phyloP scores from a whole-genome alignment of 345 rosid species.

The Ceriops tagal region DNA sequence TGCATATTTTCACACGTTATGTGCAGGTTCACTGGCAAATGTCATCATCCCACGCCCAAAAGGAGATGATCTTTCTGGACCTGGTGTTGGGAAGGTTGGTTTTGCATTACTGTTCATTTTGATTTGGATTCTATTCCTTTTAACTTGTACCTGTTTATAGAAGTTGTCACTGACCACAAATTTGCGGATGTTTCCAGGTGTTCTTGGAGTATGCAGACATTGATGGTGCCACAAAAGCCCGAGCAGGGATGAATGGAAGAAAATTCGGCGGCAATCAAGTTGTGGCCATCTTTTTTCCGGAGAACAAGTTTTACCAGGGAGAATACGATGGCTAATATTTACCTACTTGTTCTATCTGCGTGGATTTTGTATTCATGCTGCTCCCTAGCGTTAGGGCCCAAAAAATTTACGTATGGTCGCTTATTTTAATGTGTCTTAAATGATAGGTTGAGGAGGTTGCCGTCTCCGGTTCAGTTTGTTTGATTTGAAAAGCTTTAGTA shows the following conservation, averaged over 20 bases:
- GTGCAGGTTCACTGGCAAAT: constrained; percentile 80
- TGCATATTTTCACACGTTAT: constrained; percentile 39
- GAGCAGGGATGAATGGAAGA: constrained; percentile 72
- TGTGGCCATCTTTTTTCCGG: constrained; percentile 66
- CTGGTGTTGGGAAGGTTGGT: constrained; percentile 32
- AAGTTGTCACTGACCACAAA: neutral
- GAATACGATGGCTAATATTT: constrained; percentile 53
- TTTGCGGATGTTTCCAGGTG: constrained; percentile 40
- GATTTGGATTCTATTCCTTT: neutral
- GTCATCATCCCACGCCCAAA: constrained; percentile 84
- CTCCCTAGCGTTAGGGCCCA: too few relatives aligned
- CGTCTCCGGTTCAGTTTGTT: too few relatives aligned
- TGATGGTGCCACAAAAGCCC: constrained; percentile 60
- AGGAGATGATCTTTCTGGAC: constrained; percentile 36
- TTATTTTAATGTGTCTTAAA: neutral
- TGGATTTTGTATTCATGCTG: neutral
- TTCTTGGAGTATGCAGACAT: constrained; percentile 71
- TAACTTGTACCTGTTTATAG: too few relatives aligned
- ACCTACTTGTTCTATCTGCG: neutral
- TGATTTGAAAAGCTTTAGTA: too few relatives aligned
- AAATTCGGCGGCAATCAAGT: constrained; percentile 81
- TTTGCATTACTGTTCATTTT: neutral
- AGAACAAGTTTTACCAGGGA: constrained; percentile 65
- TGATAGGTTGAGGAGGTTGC: too few relatives aligned
- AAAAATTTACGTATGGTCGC: neutral